phyloP scores from a whole-genome alignment of 2,329 filamentous ascomycete genomes.

The Stylonectria norvegica region DNA sequence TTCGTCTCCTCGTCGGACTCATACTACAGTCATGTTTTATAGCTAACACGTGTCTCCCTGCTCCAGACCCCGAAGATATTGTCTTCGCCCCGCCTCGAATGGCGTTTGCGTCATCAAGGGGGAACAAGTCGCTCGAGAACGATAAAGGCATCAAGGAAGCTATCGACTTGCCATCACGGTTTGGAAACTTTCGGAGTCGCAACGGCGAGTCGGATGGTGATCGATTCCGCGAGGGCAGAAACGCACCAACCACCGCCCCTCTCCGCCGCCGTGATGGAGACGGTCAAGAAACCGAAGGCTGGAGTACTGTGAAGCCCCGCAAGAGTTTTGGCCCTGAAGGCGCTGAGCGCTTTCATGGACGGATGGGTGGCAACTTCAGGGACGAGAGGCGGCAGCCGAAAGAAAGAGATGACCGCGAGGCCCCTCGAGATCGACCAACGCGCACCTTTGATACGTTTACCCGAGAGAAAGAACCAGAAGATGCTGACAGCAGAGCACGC shows the following conservation, averaged over 20 bases:
- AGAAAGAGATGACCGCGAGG: slow-evolving; percentile 57
- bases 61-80: slow-evolving; percentile 69
- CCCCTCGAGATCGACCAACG: slow-evolving; percentile 44
- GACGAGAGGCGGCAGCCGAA: slow-evolving; percentile 44
- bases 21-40: neutral
- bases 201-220: slow-evolving; percentile 51
- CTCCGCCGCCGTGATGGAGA: slow-evolving; percentile 53
- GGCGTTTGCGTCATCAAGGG: slow-evolving; percentile 74
- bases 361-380: slow-evolving; percentile 53
- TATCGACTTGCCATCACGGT: slow-evolving; percentile 53
- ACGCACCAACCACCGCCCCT: slow-evolving; percentile 38
- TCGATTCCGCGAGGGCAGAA: slow-evolving; percentile 48
- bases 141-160: slow-evolving; percentile 52
- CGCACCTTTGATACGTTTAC: slow-evolving; percentile 50
- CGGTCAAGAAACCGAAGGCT: slow-evolving; percentile 65
- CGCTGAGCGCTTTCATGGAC: slow-evolving; percentile 66
- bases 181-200: slow-evolving; percentile 52
- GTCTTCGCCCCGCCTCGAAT: slow-evolving; percentile 81
- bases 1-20: slow-evolving; percentile 36
- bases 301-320: slow-evolving; percentile 70
- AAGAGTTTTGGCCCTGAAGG: slow-evolving; percentile 72
- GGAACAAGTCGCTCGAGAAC: slow-evolving; percentile 48
- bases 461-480: slow-evolving; percentile 49
- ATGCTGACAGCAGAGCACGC: slow-evolving; percentile 56
- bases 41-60: slow-evolving; percentile 14